Evolutionary conservation across 257 asterid species (phyloP), one percentile per base, ranked within the genome.

Genomic region (Rhazya stricta): DNA sequence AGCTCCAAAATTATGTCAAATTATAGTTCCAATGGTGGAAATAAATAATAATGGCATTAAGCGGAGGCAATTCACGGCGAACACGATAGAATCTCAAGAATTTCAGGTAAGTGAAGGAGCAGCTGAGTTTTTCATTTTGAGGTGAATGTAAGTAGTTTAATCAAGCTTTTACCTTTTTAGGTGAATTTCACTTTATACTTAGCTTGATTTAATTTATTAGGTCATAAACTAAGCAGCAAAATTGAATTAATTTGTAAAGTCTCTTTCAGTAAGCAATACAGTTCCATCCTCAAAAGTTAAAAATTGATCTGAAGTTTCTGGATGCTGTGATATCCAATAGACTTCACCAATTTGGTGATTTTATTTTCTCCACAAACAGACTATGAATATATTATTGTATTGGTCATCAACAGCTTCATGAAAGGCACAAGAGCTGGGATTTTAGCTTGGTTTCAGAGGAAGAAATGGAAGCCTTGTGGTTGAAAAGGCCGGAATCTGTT

Each of bases 391-490:
- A 29, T 41, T 67, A 3, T 19, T 34, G 69, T 51, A 70, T 41
- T 43, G 51, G 67, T 67, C 30, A 32, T 71, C 50, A 57, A 75
- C 85, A 89, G 90, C 83, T 85, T 78, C 85, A 78, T 77, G 78
- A 80, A 67, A 81, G 80, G 69, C 85, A 77, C 36, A 86, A 83
- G 83, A 82, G 74, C 25, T 86, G 96, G 96, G 94, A 90, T 84
- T 71, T 81, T 70, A 82, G 89, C 81, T 79, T 75, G 83, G 71
- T 77, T 34, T 79, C 92, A 0, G 83, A 79, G 76, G 93, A 88
- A 73, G 90, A 80, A 29, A 79, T 78, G 84, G 92, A 92, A 69
- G 85, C 88, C 16, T 32, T 87, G 81, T 84, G 81, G 79, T 78
- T 79, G 25, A 90, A 83, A 68, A 89, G 83, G 81, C 91, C 81